Percentiles rank a stretch among this genome's conserved stretches.
phyloP scores from a whole-genome alignment of 306 rosid genomes.

The Prunus campanulata region DNA sequence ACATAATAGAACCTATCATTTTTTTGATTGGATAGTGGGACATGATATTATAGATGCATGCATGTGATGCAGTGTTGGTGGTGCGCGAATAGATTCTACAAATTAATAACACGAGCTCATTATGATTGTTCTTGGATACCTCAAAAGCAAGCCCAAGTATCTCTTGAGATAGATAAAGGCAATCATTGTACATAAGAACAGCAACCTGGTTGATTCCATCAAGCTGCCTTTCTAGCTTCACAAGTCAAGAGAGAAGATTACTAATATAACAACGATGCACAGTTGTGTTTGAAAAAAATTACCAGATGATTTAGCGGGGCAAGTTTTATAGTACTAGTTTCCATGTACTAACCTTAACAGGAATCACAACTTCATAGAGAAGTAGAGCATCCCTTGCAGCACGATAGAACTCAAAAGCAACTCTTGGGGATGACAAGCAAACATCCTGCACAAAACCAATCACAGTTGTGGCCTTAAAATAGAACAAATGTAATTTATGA shows the following conservation, averaged over 20 bases:
- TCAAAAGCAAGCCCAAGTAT: slow-evolving; percentile 89
- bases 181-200: slow-evolving; percentile 88
- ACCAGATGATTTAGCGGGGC: background rate
- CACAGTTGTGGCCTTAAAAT: slow-evolving; percentile 10
- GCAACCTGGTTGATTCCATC: slow-evolving; percentile 80
- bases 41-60: background rate
- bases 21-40: background rate
- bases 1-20: background rate
- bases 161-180: slow-evolving; percentile 88
- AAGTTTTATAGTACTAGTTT: slow-evolving; percentile 9
- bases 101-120: slow-evolving; percentile 8
- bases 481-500: background rate
- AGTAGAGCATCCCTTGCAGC: slow-evolving; percentile 87
- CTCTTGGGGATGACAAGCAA: slow-evolving; percentile 86
- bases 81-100: background rate
- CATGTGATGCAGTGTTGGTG: background rate
- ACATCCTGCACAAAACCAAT: slow-evolving; percentile 58
- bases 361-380: slow-evolving; percentile 93
- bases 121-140: slow-evolving; percentile 42
- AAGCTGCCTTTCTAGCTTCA: slow-evolving; percentile 99
- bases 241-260: slow-evolving; percentile 43
- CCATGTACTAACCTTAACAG: slow-evolving; percentile 79
- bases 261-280: slow-evolving; percentile 20
- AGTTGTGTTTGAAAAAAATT: background rate
- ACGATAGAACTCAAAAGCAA: slow-evolving; percentile 86